Percentiles rank a stretch among this genome's conserved stretches.
These are phyloP conservation scores for Mucor circinelloides DNA, from an alignment of 371 early-diverging fungal species.

Conservation along the genomic window DNA sequence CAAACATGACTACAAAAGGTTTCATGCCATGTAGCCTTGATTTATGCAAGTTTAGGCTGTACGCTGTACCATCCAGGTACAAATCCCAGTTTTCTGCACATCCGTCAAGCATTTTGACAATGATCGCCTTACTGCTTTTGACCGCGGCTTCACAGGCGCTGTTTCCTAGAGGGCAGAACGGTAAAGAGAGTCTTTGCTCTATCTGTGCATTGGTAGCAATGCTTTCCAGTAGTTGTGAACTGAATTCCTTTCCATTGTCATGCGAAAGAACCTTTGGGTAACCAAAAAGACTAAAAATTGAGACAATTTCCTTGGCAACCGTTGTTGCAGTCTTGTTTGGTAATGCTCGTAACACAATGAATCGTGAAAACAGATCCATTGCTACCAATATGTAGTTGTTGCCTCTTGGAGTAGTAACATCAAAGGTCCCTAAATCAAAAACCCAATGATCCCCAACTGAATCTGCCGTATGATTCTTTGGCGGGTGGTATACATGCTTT, in stretches of 20 bases:
- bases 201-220: background rate
- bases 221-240: background rate
- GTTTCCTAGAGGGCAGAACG: background rate
- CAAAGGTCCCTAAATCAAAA: no score
- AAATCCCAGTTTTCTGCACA: slow-evolving; percentile 11
- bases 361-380: slow-evolving; percentile 6
- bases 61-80: background rate
- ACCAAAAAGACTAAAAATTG: background rate
- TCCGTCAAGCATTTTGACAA: slow-evolving; percentile 1
- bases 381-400: background rate
- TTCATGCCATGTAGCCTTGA: slow-evolving; percentile 1
- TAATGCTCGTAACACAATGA: slow-evolving; percentile 3
- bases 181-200: background rate
- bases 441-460: no score
- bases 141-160: background rate
- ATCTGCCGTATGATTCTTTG: no score
- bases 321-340: background rate
- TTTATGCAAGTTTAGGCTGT: background rate
- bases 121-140: background rate
- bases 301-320: background rate
- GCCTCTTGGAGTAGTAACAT: no score
- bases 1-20: slow-evolving; percentile 18
- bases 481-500: no score
- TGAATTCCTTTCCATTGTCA: slow-evolving; percentile 5
- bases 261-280: background rate